Evolutionary conservation across 306 rosid species (phyloP).

Genomic region (Cercis canadensis): DNA sequence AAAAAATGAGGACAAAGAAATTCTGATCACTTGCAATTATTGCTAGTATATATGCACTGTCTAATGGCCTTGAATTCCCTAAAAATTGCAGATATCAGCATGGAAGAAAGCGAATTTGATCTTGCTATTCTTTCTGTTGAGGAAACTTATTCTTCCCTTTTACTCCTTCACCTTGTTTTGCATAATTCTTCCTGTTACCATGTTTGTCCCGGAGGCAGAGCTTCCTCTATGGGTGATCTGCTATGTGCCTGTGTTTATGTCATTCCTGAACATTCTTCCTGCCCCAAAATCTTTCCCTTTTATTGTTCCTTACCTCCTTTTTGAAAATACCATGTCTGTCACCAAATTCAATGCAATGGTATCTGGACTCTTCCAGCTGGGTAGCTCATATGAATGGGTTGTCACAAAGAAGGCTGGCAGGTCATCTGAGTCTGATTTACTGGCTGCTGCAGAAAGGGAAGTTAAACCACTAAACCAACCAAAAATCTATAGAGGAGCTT

Average conservation of each 20-base stretch:
- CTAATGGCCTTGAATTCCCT: conserved; percentile 33
- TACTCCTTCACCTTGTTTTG: conserved; percentile 96
- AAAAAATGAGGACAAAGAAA: conserved; percentile 25
- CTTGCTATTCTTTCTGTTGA: conserved; percentile 79
- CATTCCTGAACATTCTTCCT: conserved; percentile 89
- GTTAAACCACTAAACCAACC: conserved; percentile 59
- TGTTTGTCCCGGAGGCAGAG: conserved; percentile 97
- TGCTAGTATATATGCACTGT: conserved; percentile 9
- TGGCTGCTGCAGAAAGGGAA: conserved; percentile 75
- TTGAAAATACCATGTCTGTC: conserved; percentile 96
- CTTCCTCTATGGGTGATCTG: conserved; percentile 95
- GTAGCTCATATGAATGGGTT: conserved; percentile 95
- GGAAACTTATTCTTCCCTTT: conserved; percentile 93
- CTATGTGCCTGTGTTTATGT: conserved; percentile 89
- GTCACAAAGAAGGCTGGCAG: conserved; percentile 96
- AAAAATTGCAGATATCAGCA: conserved; percentile 72
- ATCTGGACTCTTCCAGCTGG: conserved; percentile 90
- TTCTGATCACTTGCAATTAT: conserved; percentile 19
- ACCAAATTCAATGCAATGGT: conserved; percentile 98
- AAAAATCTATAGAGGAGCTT: conserved; percentile 68
- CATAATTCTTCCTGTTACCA: conserved; percentile 92
- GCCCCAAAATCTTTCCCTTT: conserved; percentile 95
- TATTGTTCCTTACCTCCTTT: conserved; percentile 89
- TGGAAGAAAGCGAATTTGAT: conserved; percentile 91
- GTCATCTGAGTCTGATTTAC: conserved; percentile 83